These are phyloP conservation scores for Ceratocystis harringtonii DNA, from an alignment of 2,329 filamentous ascomycete species.

Conservation along the genomic window DNA sequence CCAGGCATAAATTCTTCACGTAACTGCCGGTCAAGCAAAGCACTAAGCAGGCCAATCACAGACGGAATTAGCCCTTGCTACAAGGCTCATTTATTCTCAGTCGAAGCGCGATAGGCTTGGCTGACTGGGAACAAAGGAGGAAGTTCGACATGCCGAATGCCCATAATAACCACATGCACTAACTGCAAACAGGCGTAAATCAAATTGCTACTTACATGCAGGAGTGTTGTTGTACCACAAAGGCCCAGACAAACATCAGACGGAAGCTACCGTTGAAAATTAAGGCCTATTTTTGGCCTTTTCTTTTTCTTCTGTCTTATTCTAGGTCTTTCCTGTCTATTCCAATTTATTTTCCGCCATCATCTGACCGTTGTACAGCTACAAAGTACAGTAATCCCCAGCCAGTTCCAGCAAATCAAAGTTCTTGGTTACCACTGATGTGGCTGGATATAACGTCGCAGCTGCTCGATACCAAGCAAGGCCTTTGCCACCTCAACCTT, in stretches of 20 bases:
- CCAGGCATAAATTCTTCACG: neutral
- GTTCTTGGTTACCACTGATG: neutral
- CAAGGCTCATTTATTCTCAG: neutral
- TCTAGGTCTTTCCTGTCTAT: neutral
- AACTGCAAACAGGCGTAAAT: neutral
- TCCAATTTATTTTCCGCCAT: neutral
- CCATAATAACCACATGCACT: neutral
- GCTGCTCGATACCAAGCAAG: too few relatives aligned
- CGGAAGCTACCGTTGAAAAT: conserved; percentile 7
- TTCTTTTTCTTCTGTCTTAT: neutral
- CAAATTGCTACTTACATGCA: neutral
- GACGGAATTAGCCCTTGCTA: neutral
- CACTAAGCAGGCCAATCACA: neutral
- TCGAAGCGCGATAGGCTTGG: neutral
- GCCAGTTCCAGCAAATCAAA: neutral
- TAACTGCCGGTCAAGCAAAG: neutral
- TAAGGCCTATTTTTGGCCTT: neutral
- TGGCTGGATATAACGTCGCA: neutral
- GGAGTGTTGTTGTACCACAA: neutral
- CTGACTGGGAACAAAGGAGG: neutral
- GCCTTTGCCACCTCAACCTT: too few relatives aligned
- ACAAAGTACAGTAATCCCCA: neutral
- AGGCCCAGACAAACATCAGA: conserved; percentile 3
- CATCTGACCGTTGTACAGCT: neutral
- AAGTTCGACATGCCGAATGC: neutral